Evolutionary conservation across 306 rosid species (phyloP).

Genomic region (Coriaria nepalensis): DNA sequence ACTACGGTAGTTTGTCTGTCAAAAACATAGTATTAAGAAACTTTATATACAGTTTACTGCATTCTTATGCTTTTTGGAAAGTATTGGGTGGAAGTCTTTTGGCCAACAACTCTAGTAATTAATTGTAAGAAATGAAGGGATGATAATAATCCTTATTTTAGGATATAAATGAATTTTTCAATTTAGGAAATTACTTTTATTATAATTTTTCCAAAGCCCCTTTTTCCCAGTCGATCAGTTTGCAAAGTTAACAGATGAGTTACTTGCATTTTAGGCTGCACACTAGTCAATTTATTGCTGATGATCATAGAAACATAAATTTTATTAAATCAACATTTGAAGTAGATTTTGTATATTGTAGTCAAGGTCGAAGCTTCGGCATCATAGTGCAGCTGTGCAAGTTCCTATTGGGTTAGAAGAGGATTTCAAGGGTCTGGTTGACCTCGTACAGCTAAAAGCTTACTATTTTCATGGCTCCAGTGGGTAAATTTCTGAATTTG

Average conservation of each 20-base stretch:
- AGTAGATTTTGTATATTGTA: constrained; percentile 29
- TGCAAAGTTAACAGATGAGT: background rate
- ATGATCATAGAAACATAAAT: background rate
- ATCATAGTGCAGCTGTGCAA: constrained; percentile 93
- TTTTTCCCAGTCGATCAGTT: no score
- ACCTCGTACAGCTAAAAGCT: constrained; percentile 85
- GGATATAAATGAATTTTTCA: no score
- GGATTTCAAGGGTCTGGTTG: constrained; percentile 78
- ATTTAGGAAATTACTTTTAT: no score
- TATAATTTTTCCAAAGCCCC: no score
- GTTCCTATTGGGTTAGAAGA: constrained; percentile 97
- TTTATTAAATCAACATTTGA: background rate
- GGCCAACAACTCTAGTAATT: no score
- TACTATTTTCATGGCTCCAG: constrained; percentile 66
- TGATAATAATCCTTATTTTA: no score
- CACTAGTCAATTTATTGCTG: background rate
- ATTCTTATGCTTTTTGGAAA: no score
- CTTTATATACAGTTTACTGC: no score
- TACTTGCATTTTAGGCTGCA: background rate
- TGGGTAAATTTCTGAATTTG: constrained; percentile 49
- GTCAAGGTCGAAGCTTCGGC: constrained; percentile 95
- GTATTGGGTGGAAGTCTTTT: no score
- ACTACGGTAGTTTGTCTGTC: no score
- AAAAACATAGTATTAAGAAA: no score
- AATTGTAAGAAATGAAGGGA: no score